These are phyloP conservation scores for Saccharum spontaneum DNA, from an alignment of 176 grass and related monocot species.

Conservation along the genomic window DNA sequence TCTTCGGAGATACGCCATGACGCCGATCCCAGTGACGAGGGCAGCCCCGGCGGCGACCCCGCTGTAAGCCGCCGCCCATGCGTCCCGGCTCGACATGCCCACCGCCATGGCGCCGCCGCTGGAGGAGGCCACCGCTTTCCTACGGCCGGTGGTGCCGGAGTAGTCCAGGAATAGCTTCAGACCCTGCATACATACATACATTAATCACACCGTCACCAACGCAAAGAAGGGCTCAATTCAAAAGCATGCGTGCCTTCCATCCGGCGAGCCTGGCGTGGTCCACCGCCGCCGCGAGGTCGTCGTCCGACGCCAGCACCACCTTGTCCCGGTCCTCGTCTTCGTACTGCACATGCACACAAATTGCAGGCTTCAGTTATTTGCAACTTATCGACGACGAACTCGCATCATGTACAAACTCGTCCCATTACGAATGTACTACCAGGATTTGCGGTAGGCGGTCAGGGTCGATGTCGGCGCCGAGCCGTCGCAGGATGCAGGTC, in stretches of 20 bases:
- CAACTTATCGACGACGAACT: not conserved
- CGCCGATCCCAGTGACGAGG: slow-evolving; percentile 56
- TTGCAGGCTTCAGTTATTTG: not conserved
- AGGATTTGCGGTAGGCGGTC: not conserved
- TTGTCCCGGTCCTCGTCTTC: slow-evolving; percentile 84
- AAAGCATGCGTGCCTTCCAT: slow-evolving; percentile 51
- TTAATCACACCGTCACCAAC: not conserved
- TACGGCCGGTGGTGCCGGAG: slow-evolving; percentile 33
- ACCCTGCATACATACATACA: slow-evolving; percentile 26
- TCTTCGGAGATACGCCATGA: slow-evolving; percentile 67
- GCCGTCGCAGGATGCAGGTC: slow-evolving; percentile 65
- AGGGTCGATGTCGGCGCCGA: slow-evolving; percentile 24
- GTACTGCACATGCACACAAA: slow-evolving; percentile 39
- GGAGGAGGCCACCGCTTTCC: slow-evolving; percentile 11
- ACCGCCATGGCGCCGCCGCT: not conserved
- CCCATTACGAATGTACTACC: not conserved
- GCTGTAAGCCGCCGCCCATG: slow-evolving; percentile 55
- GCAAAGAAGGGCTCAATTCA: not conserved
- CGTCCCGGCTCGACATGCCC: slow-evolving; percentile 35
- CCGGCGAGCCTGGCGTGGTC: slow-evolving; percentile 80
- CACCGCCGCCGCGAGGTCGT: slow-evolving; percentile 66
- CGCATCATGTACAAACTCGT: not conserved
- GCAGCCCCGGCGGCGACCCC: slow-evolving; percentile 52
- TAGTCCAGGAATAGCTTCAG: slow-evolving; percentile 72
- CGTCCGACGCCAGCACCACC: slow-evolving; percentile 71